Evolutionary conservation across 78 protist genomes (phyloP).

Genomic region (Dictyostelium purpureum): DNA sequence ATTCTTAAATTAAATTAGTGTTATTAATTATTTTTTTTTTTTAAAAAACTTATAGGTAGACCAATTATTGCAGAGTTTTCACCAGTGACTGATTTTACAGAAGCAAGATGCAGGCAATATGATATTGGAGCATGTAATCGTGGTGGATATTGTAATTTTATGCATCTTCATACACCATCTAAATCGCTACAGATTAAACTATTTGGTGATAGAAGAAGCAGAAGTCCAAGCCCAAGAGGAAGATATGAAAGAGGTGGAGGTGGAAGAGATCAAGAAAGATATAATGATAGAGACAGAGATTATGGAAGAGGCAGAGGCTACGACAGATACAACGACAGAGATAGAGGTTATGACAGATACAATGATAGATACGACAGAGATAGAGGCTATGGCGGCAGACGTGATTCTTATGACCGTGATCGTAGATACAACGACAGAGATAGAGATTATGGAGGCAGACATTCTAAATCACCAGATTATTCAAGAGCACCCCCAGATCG

Average conservation of each 20-base stretch:
- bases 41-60: conserved; percentile 67
- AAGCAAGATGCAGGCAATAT: conserved; percentile 94
- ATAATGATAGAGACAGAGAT: conserved; percentile 25
- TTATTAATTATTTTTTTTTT: background rate
- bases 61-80: conserved; percentile 95
- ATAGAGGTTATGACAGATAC: conserved; percentile 5
- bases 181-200: conserved; percentile 46
- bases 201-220: conserved; percentile 72
- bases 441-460: background rate
- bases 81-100: conserved; percentile 99
- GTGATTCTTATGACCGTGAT: conserved; percentile 10
- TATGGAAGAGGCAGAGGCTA: conserved; percentile 26
- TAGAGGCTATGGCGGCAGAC: background rate
- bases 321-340: conserved; percentile 14
- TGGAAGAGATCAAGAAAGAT: conserved; percentile 2
- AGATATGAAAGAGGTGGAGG: conserved; percentile 25
- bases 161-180: conserved; percentile 93
- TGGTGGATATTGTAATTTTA: conserved; percentile 98
- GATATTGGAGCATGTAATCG: conserved; percentile 93
- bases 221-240: conserved; percentile 69
- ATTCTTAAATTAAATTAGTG: background rate
- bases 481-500: background rate
- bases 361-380: conserved; percentile 16
- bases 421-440: conserved; percentile 40
- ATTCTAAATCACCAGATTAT: conserved; percentile 14